phyloP scores from a whole-genome alignment of 495 filamentous ascomycete species.

The Penicillium goetzii region DNA sequence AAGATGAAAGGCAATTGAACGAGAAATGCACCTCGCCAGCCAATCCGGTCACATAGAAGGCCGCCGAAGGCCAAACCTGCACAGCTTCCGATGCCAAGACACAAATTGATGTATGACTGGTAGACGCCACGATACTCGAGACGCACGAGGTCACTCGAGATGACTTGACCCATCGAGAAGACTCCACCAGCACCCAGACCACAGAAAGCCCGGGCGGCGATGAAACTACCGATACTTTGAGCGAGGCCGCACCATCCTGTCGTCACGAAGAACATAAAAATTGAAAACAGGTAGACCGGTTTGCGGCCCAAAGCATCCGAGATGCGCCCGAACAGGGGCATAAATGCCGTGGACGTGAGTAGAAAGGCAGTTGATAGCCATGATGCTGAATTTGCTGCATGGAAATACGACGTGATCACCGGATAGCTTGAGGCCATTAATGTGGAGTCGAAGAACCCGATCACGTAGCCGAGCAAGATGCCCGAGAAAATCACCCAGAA shows the following conservation, averaged over 20 bases:
- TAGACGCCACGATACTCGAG: conserved; percentile 75
- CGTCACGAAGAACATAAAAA: conserved; percentile 63
- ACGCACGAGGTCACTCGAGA: conserved; percentile 74
- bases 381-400: conserved; percentile 72
- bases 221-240: conserved; percentile 71
- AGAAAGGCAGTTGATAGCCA: conserved; percentile 83
- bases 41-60: conserved; percentile 70
- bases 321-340: conserved; percentile 71
- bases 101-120: conserved; percentile 77
- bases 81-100: conserved; percentile 64
- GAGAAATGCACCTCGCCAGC: conserved; percentile 73
- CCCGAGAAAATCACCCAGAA: conserved; percentile 61
- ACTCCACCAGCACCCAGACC: conserved; percentile 76
- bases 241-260: conserved; percentile 77
- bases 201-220: conserved; percentile 71
- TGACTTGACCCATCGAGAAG: conserved; percentile 71
- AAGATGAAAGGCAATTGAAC: conserved; percentile 70
- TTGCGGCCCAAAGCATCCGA: conserved; percentile 77
- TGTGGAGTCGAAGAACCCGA: conserved; percentile 72
- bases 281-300: conserved; percentile 65
- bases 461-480: conserved; percentile 51
- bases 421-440: conserved; percentile 84
- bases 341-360: conserved; percentile 74
- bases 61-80: conserved; percentile 74
- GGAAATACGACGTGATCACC: conserved; percentile 79